Base-by-base conservation (phyloP, 2,329 filamentous ascomycete genomes). In the Fusarium metavorans region DNA sequence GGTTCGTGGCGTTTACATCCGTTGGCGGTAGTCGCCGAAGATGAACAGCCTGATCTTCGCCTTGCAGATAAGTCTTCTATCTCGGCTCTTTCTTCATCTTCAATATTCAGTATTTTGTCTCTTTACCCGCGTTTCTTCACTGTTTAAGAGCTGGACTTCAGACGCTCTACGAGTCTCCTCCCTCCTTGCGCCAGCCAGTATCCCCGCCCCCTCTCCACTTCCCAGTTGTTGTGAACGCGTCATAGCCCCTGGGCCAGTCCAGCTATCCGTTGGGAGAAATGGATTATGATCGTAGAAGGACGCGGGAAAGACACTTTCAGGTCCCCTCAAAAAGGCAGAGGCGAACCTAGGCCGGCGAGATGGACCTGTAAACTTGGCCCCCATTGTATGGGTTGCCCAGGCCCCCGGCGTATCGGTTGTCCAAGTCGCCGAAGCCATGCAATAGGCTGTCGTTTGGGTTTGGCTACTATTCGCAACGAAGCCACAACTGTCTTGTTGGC, bases 1-100 rank as follows among this genome's bases (percentile, higher is more conserved):
- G 66, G 68, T 59, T 72, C 52, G 27, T 57, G 63, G 27, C 4
- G 48, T 34, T 54, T 30, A 32, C 27, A 32, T 20, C 48, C 48
- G 48, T 34, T 54, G 27, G 27, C 27, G 25, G 48, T 4, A n/a
- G 10, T 9, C 11, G 18, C 27, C 18, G 6, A 52, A 30, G 16
- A 8, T 10, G 48, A 54, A n/a, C 48, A 6, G 6, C 9, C 48
- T 54, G 48, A 52, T 52, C 18, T 32, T 48, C 18, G 18, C 10
- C 48, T 32, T n/a, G 5, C 6, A 20, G 41, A 4, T 14, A 52
- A 30, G 6, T 16, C 30, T 32, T 52, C 6, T 13, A 7, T 32
- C 23, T 30, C 13, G 25, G 10, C 7, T 18, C 5, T 52, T 7
- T 52, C 48, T 30, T 50, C 25, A 50, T 50, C 18, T 30, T 13